Evolutionary conservation across 1,284 basidiomycete species (phyloP), one percentile per base, ranked within the genome.

Genomic region (Trichosporon sp.): DNA sequence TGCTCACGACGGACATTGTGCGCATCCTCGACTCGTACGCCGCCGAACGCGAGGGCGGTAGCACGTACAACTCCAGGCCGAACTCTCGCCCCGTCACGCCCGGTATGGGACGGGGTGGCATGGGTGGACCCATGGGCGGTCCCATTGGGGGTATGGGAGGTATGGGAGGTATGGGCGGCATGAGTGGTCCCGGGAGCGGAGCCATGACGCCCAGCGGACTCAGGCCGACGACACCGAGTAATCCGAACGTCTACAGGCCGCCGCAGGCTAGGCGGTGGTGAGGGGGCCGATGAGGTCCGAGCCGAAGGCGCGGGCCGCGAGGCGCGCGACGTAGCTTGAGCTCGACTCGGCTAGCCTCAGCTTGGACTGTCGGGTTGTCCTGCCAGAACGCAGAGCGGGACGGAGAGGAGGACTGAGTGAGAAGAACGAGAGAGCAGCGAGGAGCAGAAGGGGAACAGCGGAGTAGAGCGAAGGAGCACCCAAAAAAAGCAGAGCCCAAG

Each of bases 1-100:
- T 88, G 48, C 86, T 94, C 76, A 92, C 92, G 16, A 87, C 88
- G 73, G 89, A 91, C 75, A 86, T 93, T 67, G 92, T 93, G 43
- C 84, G 86, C 38, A 88, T 94, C 67, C 83, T 95, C 65, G 79
- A 83, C 67, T 76, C 75, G 37, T 84, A 83, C 73, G 77, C 79
- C 3, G 71, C 75, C 32, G 82, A 84, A 74, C 71, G 82, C 68
- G 79, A 80, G 67, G 78, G 78, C 7, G 75, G 73, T 32, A 66
- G 71, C 54, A 73, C 73, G 32, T 76, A 75, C 59, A 64, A 66
- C 8, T 74, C 76, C 26, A 51, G 78, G 5, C 77, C 78, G 1
- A 63, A 63, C 35, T 35, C 31, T 5, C 59, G 59, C 59, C 59
- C 59, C 59, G 59, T 63, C 14, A 63, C 59, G 14, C 59, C 59